These are phyloP conservation scores for Perilla frutescens DNA, from an alignment of 257 asterid species.

Conservation along the genomic window DNA sequence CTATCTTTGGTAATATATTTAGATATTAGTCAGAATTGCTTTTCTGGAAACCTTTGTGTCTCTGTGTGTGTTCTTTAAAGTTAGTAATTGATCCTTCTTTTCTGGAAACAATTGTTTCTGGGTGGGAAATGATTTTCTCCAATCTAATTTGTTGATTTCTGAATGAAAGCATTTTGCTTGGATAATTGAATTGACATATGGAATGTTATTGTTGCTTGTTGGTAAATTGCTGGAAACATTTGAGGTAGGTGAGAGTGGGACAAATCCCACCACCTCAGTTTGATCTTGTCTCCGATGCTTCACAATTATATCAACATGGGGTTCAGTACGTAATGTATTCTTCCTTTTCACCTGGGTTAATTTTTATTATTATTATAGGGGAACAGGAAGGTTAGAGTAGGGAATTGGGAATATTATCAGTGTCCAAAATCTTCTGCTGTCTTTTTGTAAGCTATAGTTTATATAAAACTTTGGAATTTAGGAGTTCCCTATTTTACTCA, in stretches of 20 bases:
- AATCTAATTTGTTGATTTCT: background rate
- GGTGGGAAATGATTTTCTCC: constrained; percentile 5
- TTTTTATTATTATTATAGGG: background rate
- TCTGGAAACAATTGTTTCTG: background rate
- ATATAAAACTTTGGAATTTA: background rate
- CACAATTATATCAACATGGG: background rate
- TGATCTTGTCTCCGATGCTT: background rate
- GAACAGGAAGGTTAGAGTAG: background rate
- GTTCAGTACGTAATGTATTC: background rate
- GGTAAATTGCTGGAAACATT: background rate
- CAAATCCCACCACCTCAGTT: constrained; percentile 3
- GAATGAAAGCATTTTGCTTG: background rate
- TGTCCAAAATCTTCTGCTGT: background rate
- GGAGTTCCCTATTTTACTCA: background rate
- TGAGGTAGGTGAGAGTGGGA: constrained; percentile 5
- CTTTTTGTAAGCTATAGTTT: background rate
- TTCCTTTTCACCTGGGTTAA: background rate
- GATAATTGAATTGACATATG: constrained; percentile 9
- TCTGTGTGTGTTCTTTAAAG: background rate
- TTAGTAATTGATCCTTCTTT: background rate
- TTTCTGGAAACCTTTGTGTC: background rate
- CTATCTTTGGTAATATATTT: background rate
- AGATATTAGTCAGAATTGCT: background rate
- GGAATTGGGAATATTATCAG: background rate
- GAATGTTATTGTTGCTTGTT: constrained; percentile 4